A percentile compares a stretch with the other conserved stretches of the same genome.
These are phyloP conservation scores for Globisporangium recalcitrans DNA, from an alignment of 352 stramenopile genomes.

Conservation along the genomic window DNA sequence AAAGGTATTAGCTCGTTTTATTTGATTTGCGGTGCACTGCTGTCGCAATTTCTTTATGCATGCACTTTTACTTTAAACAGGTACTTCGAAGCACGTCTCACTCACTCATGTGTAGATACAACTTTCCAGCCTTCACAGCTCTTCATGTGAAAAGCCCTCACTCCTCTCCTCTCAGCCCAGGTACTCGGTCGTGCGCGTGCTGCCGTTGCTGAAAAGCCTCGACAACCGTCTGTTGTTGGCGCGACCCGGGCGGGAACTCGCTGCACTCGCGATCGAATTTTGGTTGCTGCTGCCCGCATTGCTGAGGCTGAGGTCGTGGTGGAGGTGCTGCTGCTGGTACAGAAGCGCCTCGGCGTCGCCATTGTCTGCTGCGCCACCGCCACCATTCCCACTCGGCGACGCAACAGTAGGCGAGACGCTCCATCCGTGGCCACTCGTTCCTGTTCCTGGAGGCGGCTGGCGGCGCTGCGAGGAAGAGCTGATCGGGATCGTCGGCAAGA, in stretches of 20 bases:
- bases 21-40: too few relatives aligned
- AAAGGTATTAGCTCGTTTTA: too few relatives aligned
- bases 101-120: too few relatives aligned
- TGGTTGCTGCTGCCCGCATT: conserved; percentile 20
- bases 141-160: too few relatives aligned
- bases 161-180: too few relatives aligned
- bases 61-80: too few relatives aligned
- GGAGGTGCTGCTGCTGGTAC: conserved; percentile 26
- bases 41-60: too few relatives aligned
- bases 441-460: neutral
- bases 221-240: conserved; percentile 13
- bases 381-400: conserved; percentile 10
- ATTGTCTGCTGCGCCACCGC: neutral
- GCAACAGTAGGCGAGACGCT: conserved; percentile 21
- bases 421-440: conserved; percentile 31
- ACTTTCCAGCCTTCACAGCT: too few relatives aligned
- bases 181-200: conserved; percentile 19
- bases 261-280: neutral
- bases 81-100: too few relatives aligned
- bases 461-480: conserved; percentile 1
- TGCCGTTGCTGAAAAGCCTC: conserved; percentile 21
- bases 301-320: conserved; percentile 15
- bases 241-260: neutral
- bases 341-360: conserved; percentile 9
- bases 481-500: conserved; percentile 11